These are phyloP conservation scores for Naganishia friedmannii DNA, from an alignment of 768 basidiomycete genomes.

Conservation along the genomic window DNA sequence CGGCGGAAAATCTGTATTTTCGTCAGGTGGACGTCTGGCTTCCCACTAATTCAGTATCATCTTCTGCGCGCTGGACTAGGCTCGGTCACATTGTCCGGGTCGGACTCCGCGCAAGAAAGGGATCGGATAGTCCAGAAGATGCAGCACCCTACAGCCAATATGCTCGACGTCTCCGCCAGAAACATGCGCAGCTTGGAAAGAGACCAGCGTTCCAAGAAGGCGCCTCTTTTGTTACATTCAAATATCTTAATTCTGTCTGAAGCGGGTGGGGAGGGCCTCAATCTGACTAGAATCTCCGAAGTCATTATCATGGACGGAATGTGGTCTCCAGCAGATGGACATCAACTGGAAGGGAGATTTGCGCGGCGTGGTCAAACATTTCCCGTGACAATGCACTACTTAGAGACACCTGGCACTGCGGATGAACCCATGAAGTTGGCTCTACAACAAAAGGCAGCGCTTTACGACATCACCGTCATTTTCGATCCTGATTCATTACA, in stretches of 20 bases:
- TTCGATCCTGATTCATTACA: not conserved
- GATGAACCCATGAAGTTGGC: constrained; percentile 8
- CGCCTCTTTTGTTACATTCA: not conserved
- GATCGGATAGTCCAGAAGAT: not conserved
- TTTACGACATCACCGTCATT: not conserved
- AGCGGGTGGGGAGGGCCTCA: not conserved
- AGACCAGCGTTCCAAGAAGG: not conserved
- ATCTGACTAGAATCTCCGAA: not conserved
- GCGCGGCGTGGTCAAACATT: not conserved
- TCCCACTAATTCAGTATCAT: not conserved
- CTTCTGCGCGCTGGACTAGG: not conserved
- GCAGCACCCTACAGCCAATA: not conserved
- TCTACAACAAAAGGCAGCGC: not conserved
- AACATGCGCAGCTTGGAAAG: not conserved
- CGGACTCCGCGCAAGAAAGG: not conserved
- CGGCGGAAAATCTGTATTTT: not conserved
- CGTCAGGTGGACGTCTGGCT: not conserved
- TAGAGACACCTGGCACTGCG: not conserved
- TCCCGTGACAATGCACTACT: not conserved
- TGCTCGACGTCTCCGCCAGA: not conserved
- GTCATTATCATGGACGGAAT: not conserved
- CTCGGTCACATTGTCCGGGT: not conserved
- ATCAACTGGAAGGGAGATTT: not conserved
- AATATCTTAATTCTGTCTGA: not conserved
- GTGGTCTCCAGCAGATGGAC: not conserved